A percentile compares a stretch with the other conserved stretches of the same genome.
These are phyloP conservation scores for Yamadazyma sp. DNA, from an alignment of 805 yeast genomes.

Conservation along the genomic window DNA sequence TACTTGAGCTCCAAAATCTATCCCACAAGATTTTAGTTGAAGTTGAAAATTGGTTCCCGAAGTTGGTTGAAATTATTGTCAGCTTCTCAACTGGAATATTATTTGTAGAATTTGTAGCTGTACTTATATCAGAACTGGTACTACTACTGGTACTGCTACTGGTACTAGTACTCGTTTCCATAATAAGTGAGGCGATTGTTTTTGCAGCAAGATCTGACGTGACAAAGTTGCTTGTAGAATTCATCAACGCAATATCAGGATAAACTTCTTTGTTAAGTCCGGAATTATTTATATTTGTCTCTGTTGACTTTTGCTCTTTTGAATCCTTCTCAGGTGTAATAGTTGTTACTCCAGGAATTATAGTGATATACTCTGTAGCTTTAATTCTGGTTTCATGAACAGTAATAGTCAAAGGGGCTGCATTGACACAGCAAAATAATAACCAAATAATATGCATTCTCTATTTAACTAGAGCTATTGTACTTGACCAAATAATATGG, in stretches of 20 bases:
- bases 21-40: background rate
- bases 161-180: background rate
- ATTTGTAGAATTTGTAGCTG: background rate
- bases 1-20: constrained; percentile 17
- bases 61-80: background rate
- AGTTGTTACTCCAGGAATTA: background rate
- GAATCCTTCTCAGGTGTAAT: background rate
- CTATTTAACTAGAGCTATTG: too few species aligned
- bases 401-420: background rate
- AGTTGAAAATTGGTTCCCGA: background rate
- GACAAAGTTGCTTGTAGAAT: too few species aligned
- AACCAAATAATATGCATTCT: too few species aligned
- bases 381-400: background rate
- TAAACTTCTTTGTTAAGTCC: background rate
- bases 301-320: background rate
- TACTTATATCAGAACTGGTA: background rate
- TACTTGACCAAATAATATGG: too few species aligned
- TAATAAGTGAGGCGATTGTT: background rate
- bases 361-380: constrained; percentile 3
- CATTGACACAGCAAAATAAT: too few species aligned
- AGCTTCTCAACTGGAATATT: background rate
- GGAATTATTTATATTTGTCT: background rate
- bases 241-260: too few species aligned
- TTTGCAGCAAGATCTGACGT: background rate
- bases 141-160: background rate